Percentiles rank a stretch among this genome's conserved stretches.
Conservation (phyloP, 257 asterid species). For the Fraxinus quadrangulata region DNA sequence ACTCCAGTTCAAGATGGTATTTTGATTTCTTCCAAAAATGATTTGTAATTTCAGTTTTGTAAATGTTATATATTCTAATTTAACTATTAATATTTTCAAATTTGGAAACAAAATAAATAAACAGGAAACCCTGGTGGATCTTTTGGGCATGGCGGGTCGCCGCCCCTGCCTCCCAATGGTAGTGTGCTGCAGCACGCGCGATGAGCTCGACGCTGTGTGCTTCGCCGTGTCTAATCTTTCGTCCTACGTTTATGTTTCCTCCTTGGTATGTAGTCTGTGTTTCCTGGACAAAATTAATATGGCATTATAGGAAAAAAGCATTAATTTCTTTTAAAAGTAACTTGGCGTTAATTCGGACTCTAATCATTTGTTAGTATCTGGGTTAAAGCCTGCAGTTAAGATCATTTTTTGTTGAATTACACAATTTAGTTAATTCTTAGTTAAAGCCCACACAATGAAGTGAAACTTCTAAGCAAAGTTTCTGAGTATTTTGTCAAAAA, state of each 20-base stretch:
- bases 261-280: conserved; percentile 45
- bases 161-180: conserved; percentile 73
- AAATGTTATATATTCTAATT: background rate
- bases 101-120: background rate
- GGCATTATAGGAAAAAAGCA: too few relatives aligned
- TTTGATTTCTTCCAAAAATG: background rate
- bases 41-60: conserved; percentile 9
- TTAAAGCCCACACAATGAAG: background rate
- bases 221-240: conserved; percentile 59
- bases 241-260: conserved; percentile 50
- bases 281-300: background rate
- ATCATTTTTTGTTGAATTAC: background rate
- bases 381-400: background rate
- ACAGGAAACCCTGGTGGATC: conserved; percentile 78
- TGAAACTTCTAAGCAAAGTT: background rate
- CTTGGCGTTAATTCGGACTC: background rate
- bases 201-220: conserved; percentile 84
- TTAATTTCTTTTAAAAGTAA: background rate
- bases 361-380: background rate
- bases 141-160: conserved; percentile 78
- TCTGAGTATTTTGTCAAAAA: background rate
- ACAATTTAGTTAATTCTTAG: background rate
- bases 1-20: conserved; percentile 82
- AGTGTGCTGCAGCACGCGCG: conserved; percentile 86
- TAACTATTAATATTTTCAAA: conserved; percentile 7